Evolutionary conservation across 768 basidiomycete species (phyloP).

Genomic region (Serendipita vermifera): DNA sequence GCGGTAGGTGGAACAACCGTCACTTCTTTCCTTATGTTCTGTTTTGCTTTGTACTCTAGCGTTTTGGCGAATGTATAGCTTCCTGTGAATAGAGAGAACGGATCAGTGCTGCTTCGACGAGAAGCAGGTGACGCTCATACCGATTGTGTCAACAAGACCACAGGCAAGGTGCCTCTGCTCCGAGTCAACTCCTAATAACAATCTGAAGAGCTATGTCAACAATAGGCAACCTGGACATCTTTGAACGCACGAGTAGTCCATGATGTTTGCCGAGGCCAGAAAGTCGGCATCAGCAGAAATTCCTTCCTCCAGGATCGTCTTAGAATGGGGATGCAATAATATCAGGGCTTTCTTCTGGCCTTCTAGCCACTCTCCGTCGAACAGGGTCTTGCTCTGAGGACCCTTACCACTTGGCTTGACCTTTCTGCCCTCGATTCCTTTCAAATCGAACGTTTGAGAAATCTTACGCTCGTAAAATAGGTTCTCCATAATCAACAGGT

Average conservation of each 20-base stretch:
- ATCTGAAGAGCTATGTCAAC: constrained; percentile 24
- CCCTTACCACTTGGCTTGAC: constrained; percentile 38
- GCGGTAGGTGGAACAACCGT: constrained; percentile 71
- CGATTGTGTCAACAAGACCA: constrained; percentile 76
- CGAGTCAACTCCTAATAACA: constrained; percentile 62
- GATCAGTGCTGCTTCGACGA: not conserved
- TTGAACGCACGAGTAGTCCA: constrained; percentile 72
- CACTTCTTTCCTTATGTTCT: constrained; percentile 60
- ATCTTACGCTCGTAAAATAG: constrained; percentile 60
- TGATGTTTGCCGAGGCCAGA: constrained; percentile 60
- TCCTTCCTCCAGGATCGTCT: constrained; percentile 55
- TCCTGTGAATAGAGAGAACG: constrained; percentile 26
- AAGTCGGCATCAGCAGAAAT: constrained; percentile 61
- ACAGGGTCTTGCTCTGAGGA: constrained; percentile 42
- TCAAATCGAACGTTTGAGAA: constrained; percentile 62
- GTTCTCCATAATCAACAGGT: constrained; percentile 78
- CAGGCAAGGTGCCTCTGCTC: constrained; percentile 54
- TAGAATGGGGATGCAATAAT: constrained; percentile 59
- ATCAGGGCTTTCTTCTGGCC: constrained; percentile 48
- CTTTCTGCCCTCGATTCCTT: constrained; percentile 68
- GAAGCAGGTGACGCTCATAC: constrained; percentile 21
- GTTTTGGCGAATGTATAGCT: constrained; percentile 81
- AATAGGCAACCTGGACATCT: not conserved
- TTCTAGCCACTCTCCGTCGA: constrained; percentile 80
- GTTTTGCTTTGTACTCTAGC: constrained; percentile 75